Percentiles rank a stretch among this genome's conserved stretches.
phyloP scores from a whole-genome alignment of 2,329 filamentous ascomycete species.

The Penicillium sp. region DNA sequence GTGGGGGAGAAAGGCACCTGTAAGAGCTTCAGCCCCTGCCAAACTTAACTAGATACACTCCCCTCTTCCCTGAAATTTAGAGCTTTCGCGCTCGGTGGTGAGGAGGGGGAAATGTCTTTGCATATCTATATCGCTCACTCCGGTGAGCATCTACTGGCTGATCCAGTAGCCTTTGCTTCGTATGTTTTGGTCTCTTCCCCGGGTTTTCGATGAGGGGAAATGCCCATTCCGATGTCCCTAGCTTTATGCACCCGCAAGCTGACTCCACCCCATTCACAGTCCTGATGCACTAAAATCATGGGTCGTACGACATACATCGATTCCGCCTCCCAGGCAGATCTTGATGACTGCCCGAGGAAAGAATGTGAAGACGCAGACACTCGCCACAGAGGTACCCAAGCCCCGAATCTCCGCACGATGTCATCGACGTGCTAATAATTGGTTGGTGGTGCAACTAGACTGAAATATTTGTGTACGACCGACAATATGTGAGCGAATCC shows the following conservation, averaged over 20 bases:
- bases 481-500: slow-evolving; percentile 61
- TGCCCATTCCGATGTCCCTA: slow-evolving; percentile 2
- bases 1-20: slow-evolving; percentile 15
- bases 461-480: slow-evolving; percentile 91
- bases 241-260: slow-evolving; percentile 14
- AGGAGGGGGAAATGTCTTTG: slow-evolving; percentile 70
- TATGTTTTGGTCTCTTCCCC: slow-evolving; percentile 45
- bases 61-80: slow-evolving; percentile 23
- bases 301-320: slow-evolving; percentile 72
- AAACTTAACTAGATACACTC: slow-evolving; percentile 16
- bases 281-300: slow-evolving; percentile 83
- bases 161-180: slow-evolving; percentile 73
- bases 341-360: slow-evolving; percentile 82
- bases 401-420: background rate
- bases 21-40: slow-evolving; percentile 19
- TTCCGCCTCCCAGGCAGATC: slow-evolving; percentile 78
- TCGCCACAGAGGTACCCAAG: slow-evolving; percentile 69
- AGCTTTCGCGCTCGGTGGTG: slow-evolving; percentile 31
- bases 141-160: slow-evolving; percentile 79
- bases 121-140: slow-evolving; percentile 91
- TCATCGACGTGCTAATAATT: background rate
- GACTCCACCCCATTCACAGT: slow-evolving; percentile 44
- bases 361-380: slow-evolving; percentile 75
- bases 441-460: slow-evolving; percentile 52
- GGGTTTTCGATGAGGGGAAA: slow-evolving; percentile 6